These are phyloP conservation scores for Dalbergia cochinchinensis DNA, from an alignment of 306 rosid species.

Conservation along the genomic window DNA sequence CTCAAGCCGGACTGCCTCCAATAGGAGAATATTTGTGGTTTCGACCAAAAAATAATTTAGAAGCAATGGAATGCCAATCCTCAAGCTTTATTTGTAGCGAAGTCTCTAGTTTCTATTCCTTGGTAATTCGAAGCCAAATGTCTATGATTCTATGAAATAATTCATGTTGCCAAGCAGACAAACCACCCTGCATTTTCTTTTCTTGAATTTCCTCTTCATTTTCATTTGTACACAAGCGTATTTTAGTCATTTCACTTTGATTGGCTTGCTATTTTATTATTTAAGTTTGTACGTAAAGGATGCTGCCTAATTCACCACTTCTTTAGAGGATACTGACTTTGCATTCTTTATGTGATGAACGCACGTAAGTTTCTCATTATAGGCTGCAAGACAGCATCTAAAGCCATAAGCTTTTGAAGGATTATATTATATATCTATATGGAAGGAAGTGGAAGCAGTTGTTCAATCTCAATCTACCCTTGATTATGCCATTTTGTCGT, in stretches of 20 bases:
- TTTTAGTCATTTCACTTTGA: background rate
- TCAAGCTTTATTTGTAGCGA: background rate
- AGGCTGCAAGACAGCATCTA: conserved; percentile 22
- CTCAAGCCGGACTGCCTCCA: no score
- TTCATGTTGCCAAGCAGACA: conserved; percentile 18
- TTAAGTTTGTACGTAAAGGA: conserved; percentile 9
- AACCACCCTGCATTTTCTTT: background rate
- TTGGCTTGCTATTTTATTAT: conserved; percentile 2
- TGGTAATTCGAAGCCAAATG: conserved; percentile 4
- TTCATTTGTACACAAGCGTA: background rate
- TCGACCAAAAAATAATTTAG: no score
- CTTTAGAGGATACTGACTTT: background rate
- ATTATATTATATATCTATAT: background rate
- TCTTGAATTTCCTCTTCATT: background rate
- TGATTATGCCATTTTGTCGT: conserved; percentile 32
- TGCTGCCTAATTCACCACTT: conserved; percentile 4
- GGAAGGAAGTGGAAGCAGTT: conserved; percentile 22
- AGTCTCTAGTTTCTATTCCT: background rate
- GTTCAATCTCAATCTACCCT: conserved; percentile 20
- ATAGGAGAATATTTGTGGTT: no score
- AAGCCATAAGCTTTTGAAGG: conserved; percentile 33
- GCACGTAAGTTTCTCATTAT: conserved; percentile 34
- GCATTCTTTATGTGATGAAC: conserved; percentile 23
- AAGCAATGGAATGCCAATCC: background rate
- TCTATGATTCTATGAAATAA: conserved; percentile 13